These are phyloP conservation scores for Leccinum obscurum DNA, from an alignment of 768 basidiomycete genomes.

Conservation along the genomic window DNA sequence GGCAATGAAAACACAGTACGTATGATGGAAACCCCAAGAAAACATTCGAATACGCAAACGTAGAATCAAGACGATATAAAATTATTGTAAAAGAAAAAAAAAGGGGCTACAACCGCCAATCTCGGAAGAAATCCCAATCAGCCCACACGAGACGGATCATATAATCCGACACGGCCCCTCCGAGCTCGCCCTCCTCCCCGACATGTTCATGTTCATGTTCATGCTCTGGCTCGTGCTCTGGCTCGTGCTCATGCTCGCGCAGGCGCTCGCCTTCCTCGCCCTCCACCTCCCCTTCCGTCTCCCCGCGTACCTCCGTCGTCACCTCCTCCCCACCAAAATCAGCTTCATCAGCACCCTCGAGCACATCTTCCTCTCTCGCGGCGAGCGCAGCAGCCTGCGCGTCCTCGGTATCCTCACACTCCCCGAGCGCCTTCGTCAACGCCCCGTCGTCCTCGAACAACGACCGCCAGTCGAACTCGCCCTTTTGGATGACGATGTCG, in stretches of 20 bases:
- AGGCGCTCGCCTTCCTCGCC: constrained; percentile 38
- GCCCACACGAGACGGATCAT: constrained; percentile 69
- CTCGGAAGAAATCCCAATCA: constrained; percentile 70
- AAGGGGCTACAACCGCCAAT: constrained; percentile 57
- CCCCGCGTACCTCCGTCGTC: constrained; percentile 27
- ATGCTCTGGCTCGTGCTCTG: too few relatives aligned
- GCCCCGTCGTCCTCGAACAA: constrained; percentile 66
- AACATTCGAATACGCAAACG: background rate
- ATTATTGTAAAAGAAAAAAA: background rate
- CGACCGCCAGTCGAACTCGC: constrained; percentile 93
- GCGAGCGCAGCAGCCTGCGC: constrained; percentile 79
- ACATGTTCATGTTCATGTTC: constrained; percentile 22
- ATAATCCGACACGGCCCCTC: constrained; percentile 79
- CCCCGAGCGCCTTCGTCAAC: constrained; percentile 73
- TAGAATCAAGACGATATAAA: background rate
- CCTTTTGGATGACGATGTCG: constrained; percentile 88
- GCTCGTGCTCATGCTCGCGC: background rate
- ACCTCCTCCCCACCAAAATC: constrained; percentile 65
- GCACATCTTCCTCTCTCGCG: constrained; percentile 64
- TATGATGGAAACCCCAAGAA: background rate
- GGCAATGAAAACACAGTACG: background rate
- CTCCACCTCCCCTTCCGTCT: constrained; percentile 37
- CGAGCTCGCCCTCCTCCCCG: constrained; percentile 50
- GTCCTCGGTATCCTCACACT: constrained; percentile 89
- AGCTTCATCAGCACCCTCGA: constrained; percentile 77